A percentile compares a stretch with the other conserved stretches of the same genome.
Evolutionary conservation across 2,329 filamentous ascomycete genomes (phyloP).

Genomic region (Arthrobotrys entomopaga): DNA sequence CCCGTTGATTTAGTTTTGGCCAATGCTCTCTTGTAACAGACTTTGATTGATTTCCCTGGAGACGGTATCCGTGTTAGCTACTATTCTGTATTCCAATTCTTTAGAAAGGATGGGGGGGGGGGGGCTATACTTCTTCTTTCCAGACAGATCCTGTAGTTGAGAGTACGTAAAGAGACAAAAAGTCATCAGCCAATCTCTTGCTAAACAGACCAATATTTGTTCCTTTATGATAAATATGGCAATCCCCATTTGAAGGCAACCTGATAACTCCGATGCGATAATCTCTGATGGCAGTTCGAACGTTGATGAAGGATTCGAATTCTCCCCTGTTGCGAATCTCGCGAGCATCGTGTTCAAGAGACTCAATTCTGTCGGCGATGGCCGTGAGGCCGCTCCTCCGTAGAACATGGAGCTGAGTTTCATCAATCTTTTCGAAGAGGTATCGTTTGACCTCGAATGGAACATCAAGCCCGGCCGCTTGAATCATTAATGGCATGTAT

Average conservation of each 20-base stretch:
- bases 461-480: background rate
- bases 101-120: background rate
- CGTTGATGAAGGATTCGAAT: background rate
- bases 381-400: background rate
- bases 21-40: too few species aligned
- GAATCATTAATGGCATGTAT: too few species aligned
- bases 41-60: too few species aligned
- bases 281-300: slow-evolving; percentile 4
- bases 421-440: slow-evolving; percentile 4
- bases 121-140: slow-evolving; percentile 33
- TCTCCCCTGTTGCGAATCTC: slow-evolving; percentile 12
- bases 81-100: background rate
- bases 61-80: too few species aligned
- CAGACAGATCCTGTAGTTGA: slow-evolving; percentile 23
- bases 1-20: too few species aligned
- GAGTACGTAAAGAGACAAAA: background rate
- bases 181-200: background rate
- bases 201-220: background rate
- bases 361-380: slow-evolving; percentile 38
- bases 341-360: slow-evolving; percentile 32
- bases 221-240: slow-evolving; percentile 21
- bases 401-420: slow-evolving; percentile 1
- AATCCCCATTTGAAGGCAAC: slow-evolving; percentile 1
- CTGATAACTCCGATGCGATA: slow-evolving; percentile 23
- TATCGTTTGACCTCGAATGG: background rate